These are phyloP conservation scores for Hirsutella rhossiliensis DNA, from an alignment of 2,329 filamentous ascomycete genomes.

Conservation along the genomic window DNA sequence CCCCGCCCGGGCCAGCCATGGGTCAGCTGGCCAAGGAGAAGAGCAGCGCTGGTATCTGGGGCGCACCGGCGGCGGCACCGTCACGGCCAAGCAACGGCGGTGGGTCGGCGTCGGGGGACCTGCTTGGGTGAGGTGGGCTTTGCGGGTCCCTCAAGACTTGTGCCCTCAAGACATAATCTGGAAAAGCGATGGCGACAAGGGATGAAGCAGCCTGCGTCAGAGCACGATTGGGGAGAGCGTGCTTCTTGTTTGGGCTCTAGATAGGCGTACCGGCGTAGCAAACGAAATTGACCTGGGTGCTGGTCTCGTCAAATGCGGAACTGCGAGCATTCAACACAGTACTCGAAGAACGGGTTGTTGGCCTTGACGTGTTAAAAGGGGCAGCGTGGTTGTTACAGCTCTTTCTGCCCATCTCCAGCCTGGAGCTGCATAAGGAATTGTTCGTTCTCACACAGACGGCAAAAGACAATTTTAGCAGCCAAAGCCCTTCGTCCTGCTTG, in stretches of 20 bases:
- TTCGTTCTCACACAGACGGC: no score
- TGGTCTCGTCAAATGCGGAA: not conserved
- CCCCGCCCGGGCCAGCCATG: constrained; percentile 60
- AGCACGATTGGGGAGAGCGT: constrained; percentile 4
- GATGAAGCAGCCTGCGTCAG: not conserved
- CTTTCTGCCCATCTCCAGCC: no score
- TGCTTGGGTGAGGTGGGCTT: constrained; percentile 27
- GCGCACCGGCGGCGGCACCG: constrained; percentile 42
- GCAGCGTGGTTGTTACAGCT: no score
- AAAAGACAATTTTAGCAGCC: no score
- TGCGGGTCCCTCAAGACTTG: not conserved
- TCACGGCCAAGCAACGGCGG: constrained; percentile 16
- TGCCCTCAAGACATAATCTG: no score
- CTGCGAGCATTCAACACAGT: not conserved
- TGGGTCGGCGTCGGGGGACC: constrained; percentile 32
- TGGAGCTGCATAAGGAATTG: no score
- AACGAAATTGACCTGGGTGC: constrained; percentile 19
- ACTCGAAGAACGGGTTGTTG: no score
- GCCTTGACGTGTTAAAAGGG: no score
- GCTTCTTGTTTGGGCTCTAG: constrained; percentile 20
- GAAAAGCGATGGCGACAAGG: no score
- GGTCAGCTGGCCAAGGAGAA: constrained; percentile 97
- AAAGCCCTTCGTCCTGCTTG: no score
- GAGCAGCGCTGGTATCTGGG: constrained; percentile 90
- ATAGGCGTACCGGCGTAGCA: constrained; percentile 31